Evolutionary conservation across 441 rosid genomes (phyloP).

Genomic region (Geranium incanum): DNA sequence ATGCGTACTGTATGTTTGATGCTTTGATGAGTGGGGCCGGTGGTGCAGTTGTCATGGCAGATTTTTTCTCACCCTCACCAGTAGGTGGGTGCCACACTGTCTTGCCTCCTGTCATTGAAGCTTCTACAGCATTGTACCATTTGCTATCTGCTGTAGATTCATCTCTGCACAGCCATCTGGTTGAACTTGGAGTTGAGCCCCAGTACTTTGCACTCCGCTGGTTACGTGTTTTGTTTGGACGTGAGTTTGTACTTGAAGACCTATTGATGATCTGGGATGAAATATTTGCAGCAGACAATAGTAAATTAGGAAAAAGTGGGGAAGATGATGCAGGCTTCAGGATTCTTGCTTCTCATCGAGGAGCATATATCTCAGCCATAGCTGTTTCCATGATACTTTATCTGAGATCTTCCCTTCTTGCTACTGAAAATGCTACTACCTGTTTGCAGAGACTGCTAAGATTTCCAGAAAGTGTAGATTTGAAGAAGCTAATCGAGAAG

Average conservation of each 20-base stretch:
- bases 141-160: conserved; percentile 67
- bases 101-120: conserved; percentile 81
- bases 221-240: conserved; percentile 83
- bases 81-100: conserved; percentile 39
- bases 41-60: conserved; percentile 74
- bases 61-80: conserved; percentile 56
- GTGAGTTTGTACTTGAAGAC: conserved; percentile 69
- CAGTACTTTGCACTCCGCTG: conserved; percentile 95
- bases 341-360: conserved; percentile 57
- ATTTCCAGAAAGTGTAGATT: conserved; percentile 60
- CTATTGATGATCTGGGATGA: conserved; percentile 86
- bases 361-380: conserved; percentile 61
- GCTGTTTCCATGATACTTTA: conserved; percentile 82
- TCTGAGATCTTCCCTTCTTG: conserved; percentile 79
- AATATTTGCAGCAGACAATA: conserved; percentile 62
- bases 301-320: conserved; percentile 21
- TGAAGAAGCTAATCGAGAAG: conserved; percentile 53
- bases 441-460: conserved; percentile 81
- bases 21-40: conserved; percentile 73
- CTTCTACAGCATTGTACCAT: conserved; percentile 69
- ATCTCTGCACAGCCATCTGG: conserved; percentile 74
- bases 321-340: conserved; percentile 25
- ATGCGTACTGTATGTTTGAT: conserved; percentile 94
- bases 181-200: conserved; percentile 91
- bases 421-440: conserved; percentile 79